phyloP scores from a whole-genome alignment of 2,329 filamentous ascomycete genomes.

The Juglanconis sp. region DNA sequence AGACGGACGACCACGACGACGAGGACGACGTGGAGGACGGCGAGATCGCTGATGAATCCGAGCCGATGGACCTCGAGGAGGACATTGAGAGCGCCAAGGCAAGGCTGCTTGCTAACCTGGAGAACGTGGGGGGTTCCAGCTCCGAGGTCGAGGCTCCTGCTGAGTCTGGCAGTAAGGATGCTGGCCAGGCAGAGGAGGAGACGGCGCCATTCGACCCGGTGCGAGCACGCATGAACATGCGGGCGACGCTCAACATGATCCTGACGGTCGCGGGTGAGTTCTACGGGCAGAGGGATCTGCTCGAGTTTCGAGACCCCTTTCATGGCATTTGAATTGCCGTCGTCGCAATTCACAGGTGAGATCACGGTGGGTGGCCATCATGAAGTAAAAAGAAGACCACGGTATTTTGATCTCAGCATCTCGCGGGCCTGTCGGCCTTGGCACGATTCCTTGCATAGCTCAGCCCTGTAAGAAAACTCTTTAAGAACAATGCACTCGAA shows the following conservation, averaged over 20 bases:
- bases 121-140: constrained; percentile 21
- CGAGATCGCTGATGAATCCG: constrained; percentile 32
- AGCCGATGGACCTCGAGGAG: constrained; percentile 27
- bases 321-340: constrained; percentile 35
- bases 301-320: constrained; percentile 69
- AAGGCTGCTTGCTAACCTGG: constrained; percentile 45
- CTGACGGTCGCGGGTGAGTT: constrained; percentile 82
- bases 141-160: constrained; percentile 16
- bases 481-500: background rate
- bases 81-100: constrained; percentile 47
- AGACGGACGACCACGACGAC: background rate
- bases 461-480: background rate
- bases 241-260: constrained; percentile 87
- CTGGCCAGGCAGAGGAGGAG: constrained; percentile 18
- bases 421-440: no score
- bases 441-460: background rate
- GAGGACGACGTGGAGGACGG: constrained; percentile 34
- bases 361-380: constrained; percentile 7
- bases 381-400: background rate
- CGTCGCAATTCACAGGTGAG: background rate
- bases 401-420: no score
- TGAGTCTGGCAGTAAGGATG: constrained; percentile 26
- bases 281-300: constrained; percentile 83
- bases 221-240: constrained; percentile 48
- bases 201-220: constrained; percentile 27